Percentiles rank a stretch among this genome's conserved stretches.
Evolutionary conservation across 2,329 filamentous ascomycete genomes (phyloP).

Genomic region (Penicillium sp.): DNA sequence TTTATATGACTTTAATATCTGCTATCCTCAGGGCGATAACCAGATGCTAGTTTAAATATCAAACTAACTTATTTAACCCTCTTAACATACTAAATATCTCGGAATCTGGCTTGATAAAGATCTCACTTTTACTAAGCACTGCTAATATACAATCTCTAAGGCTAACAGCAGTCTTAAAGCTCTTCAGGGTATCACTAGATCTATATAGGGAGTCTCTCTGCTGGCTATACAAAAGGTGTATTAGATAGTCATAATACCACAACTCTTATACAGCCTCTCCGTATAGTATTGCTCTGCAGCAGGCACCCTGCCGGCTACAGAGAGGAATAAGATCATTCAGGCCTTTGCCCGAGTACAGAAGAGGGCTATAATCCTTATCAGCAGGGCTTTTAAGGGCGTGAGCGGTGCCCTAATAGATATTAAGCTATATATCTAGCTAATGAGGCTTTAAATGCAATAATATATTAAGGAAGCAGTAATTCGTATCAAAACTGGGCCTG

Average conservation of each 20-base stretch:
- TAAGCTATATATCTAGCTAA: background rate
- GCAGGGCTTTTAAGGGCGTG: background rate
- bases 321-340: background rate
- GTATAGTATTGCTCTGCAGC: background rate
- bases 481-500: too few relatives aligned
- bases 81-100: too few relatives aligned
- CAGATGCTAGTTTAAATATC: background rate
- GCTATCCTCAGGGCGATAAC: background rate
- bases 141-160: slow-evolving; percentile 5
- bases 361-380: background rate
- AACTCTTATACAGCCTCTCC: slow-evolving; percentile 1
- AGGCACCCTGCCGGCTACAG: background rate
- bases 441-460: slow-evolving; percentile 1
- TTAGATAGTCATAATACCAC: background rate
- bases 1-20: background rate
- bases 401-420: background rate
- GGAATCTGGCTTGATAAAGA: too few relatives aligned
- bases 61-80: too few relatives aligned
- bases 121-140: too few relatives aligned
- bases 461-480: slow-evolving; percentile 1
- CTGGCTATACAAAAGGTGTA: too few relatives aligned
- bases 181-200: background rate
- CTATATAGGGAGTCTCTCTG: slow-evolving; percentile 4
- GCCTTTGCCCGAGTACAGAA: too few relatives aligned
- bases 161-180: slow-evolving; percentile 4